phyloP scores from a whole-genome alignment of 108 stramenopile genomes.

The Chaetoceros muelleri region DNA sequence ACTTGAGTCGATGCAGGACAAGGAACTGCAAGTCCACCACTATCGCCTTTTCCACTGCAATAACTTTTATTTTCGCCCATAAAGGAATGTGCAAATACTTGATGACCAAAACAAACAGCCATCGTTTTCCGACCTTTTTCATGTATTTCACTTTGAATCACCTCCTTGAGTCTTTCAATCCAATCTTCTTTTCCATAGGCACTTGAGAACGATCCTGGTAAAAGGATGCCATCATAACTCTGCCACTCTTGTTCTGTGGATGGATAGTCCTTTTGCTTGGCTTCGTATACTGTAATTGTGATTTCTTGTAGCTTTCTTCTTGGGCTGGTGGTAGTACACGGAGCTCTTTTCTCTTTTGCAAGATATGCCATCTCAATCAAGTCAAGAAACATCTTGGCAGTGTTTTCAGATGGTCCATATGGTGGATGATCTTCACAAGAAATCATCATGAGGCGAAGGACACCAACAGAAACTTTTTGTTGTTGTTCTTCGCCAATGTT shows the following conservation, averaged over 20 bases:
- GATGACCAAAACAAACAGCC: conserved; percentile 81
- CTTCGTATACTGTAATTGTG: conserved; percentile 35
- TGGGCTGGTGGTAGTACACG: background rate
- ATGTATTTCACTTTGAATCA: conserved; percentile 52
- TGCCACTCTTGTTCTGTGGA: conserved; percentile 24
- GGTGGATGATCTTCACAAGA: conserved; percentile 62
- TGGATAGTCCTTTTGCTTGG: conserved; percentile 42
- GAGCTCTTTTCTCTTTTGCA: background rate
- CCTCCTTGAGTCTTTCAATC: conserved; percentile 37
- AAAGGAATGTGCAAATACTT: conserved; percentile 67
- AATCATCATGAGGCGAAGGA: conserved; percentile 25
- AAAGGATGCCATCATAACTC: conserved; percentile 45
- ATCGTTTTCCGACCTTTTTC: conserved; percentile 32
- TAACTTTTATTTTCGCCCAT: background rate
- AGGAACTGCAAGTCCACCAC: conserved; percentile 8
- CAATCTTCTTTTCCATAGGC: conserved; percentile 57
- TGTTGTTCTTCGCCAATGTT: conserved; percentile 1
- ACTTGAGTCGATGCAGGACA: conserved; percentile 13
- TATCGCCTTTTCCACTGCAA: no score
- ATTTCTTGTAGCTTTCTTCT: conserved; percentile 11
- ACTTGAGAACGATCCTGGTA: conserved; percentile 65
- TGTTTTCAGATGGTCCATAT: conserved; percentile 61
- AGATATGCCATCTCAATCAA: conserved; percentile 20
- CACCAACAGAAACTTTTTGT: background rate
- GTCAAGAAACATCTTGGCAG: conserved; percentile 55